Conservation (phyloP, 2,329 filamentous ascomycete species). For the Trichoderma oligosporum region DNA sequence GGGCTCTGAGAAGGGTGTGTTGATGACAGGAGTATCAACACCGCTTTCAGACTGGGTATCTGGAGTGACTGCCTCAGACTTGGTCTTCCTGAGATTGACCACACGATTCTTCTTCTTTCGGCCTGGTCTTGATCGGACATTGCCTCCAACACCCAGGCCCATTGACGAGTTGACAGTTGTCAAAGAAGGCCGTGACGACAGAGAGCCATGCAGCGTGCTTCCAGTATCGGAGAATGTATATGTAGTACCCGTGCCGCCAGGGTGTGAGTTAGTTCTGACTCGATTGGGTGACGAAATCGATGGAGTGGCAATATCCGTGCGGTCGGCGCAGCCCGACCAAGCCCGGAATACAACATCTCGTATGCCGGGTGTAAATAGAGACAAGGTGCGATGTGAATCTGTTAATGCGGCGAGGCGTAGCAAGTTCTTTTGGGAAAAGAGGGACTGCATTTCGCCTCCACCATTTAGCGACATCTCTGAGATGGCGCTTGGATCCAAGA, state of each 20-base stretch:
- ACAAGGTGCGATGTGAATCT: constrained; percentile 85
- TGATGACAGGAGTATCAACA: constrained; percentile 49
- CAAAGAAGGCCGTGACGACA: constrained; percentile 66
- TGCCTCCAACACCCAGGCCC: constrained; percentile 60
- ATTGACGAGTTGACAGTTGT: constrained; percentile 58
- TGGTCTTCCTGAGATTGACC: constrained; percentile 70
- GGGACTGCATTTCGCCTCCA: constrained; percentile 74
- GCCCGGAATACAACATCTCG: constrained; percentile 86
- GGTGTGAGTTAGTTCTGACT: constrained; percentile 60
- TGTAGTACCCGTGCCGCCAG: constrained; percentile 55
- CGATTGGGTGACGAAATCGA: constrained; percentile 50
- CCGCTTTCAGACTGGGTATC: constrained; percentile 45
- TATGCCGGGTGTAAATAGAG: constrained; percentile 88
- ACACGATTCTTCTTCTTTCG: constrained; percentile 81
- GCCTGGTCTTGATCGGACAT: constrained; percentile 57
- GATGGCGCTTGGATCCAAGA: constrained; percentile 70
- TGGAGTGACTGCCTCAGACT: constrained; percentile 51
- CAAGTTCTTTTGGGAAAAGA: constrained; percentile 95
- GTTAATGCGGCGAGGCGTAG: constrained; percentile 76
- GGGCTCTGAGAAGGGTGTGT: constrained; percentile 59
- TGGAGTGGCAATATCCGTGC: constrained; percentile 55
- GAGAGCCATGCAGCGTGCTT: constrained; percentile 58
- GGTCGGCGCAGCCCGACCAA: constrained; percentile 77
- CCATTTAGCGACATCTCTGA: constrained; percentile 75
- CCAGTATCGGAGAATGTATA: constrained; percentile 72